These are phyloP conservation scores for Cyberlindnera americana DNA, from an alignment of 805 yeast genomes.

Conservation along the genomic window DNA sequence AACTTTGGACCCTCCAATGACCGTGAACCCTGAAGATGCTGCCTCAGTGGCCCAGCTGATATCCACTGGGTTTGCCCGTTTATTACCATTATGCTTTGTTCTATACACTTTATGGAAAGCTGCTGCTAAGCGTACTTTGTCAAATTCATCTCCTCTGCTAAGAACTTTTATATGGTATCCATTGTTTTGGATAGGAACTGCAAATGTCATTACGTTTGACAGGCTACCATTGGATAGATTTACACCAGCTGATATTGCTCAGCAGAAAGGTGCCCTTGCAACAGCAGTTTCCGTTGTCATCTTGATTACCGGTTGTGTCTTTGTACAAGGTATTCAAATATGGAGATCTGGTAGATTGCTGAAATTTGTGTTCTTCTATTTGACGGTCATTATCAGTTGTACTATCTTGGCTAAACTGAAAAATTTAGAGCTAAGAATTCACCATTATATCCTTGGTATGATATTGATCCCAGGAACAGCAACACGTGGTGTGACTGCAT, in stretches of 20 bases:
- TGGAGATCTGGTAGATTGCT: slow-evolving; percentile 76
- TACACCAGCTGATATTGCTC: slow-evolving; percentile 63
- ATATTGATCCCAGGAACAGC: slow-evolving; percentile 80
- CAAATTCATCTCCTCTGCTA: slow-evolving; percentile 35
- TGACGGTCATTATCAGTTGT: slow-evolving; percentile 40
- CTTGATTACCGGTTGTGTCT: slow-evolving; percentile 49
- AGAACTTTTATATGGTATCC: slow-evolving; percentile 61
- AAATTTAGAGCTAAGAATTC: slow-evolving; percentile 70
- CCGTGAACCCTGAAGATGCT: slow-evolving; percentile 49
- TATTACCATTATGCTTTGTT: slow-evolving; percentile 71
- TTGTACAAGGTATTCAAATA: slow-evolving; percentile 70
- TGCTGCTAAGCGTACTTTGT: slow-evolving; percentile 48
- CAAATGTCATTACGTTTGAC: slow-evolving; percentile 87
- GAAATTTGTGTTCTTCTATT: slow-evolving; percentile 55
- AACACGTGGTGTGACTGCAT: slow-evolving; percentile 65
- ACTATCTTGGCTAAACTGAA: slow-evolving; percentile 49
- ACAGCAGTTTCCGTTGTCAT: slow-evolving; percentile 54
- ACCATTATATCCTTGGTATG: slow-evolving; percentile 79
- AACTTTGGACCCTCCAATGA: slow-evolving; percentile 74
- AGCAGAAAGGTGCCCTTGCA: slow-evolving; percentile 71
- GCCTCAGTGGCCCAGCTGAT: slow-evolving; percentile 57
- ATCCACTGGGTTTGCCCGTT: slow-evolving; percentile 68
- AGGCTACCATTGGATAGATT: slow-evolving; percentile 84
- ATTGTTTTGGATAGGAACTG: slow-evolving; percentile 76
- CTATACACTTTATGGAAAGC: slow-evolving; percentile 66